Evolutionary conservation across 148 eudicot species (phyloP).

Genomic region (Vaccinium corymbosum): DNA sequence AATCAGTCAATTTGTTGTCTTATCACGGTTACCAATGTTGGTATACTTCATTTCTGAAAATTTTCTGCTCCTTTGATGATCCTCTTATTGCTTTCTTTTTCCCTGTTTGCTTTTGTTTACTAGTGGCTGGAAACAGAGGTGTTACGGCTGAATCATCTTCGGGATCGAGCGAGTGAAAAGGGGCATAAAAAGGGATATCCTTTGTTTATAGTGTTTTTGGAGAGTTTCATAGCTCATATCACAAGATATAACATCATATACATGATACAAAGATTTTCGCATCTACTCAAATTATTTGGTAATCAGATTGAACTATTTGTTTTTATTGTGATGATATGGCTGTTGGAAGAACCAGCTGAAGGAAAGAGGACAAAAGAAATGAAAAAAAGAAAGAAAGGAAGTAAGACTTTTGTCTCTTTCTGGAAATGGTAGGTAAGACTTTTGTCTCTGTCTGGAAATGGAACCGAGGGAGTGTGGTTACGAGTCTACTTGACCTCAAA

Average conservation of each 20-base stretch:
- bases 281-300: background rate
- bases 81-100: background rate
- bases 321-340: background rate
- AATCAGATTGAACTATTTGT: constrained; percentile 1
- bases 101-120: background rate
- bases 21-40: background rate
- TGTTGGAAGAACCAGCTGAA: background rate
- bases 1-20: background rate
- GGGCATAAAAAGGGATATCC: constrained; percentile 95
- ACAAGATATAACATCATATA: background rate
- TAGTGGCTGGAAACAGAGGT: constrained; percentile 79
- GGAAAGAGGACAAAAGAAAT: background rate
- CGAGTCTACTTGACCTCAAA: background rate
- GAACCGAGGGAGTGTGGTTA: background rate
- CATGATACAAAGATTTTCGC: background rate
- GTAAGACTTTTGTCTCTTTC: background rate
- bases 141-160: constrained; percentile 74
- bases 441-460: too few species aligned
- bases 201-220: constrained; percentile 24
- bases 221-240: background rate
- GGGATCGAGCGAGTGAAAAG: constrained; percentile 88
- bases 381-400: background rate
- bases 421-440: background rate
- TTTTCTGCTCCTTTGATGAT: constrained; percentile 18
- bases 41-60: constrained; percentile 8